Conservation (phyloP, 2,329 filamentous ascomycete species). For the Coniochaeta sp. region DNA sequence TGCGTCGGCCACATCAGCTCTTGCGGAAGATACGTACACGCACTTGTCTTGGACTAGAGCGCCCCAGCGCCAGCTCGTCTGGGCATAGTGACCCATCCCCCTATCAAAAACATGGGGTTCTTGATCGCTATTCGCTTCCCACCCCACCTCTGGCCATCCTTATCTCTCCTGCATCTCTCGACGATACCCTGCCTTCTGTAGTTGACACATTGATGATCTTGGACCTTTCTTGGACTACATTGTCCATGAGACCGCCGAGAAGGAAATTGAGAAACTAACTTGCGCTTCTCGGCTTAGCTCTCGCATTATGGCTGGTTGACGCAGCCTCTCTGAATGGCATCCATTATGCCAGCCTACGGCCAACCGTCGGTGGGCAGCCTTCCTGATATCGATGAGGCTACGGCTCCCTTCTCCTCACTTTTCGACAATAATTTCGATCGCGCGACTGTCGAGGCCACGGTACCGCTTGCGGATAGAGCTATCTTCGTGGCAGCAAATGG, state of each 20-base stretch:
- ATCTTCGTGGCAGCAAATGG: constrained; percentile 18
- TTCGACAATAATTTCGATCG: constrained; percentile 16
- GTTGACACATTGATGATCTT: neutral
- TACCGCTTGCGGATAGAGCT: constrained; percentile 16
- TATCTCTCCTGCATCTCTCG: neutral
- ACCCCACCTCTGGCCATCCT: neutral
- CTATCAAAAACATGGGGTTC: neutral
- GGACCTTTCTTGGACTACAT: neutral
- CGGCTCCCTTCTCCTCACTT: constrained; percentile 17
- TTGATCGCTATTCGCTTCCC: neutral
- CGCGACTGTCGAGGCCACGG: constrained; percentile 16
- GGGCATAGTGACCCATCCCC: neutral
- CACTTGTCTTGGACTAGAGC: neutral
- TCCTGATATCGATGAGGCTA: constrained; percentile 16
- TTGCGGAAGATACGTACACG: neutral
- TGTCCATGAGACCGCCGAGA: neutral
- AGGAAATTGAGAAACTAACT: neutral
- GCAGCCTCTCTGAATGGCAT: neutral
- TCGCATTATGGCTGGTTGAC: neutral
- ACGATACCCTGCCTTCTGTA: neutral
- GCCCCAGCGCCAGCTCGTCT: neutral
- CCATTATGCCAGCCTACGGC: neutral
- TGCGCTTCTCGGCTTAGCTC: neutral
- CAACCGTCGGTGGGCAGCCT: constrained; percentile 12
- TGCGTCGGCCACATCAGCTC: neutral